Percentiles rank a stretch among this genome's conserved stretches.
phyloP scores from a whole-genome alignment of 2,329 filamentous ascomycete genomes.

The Neonectria coccinea region DNA sequence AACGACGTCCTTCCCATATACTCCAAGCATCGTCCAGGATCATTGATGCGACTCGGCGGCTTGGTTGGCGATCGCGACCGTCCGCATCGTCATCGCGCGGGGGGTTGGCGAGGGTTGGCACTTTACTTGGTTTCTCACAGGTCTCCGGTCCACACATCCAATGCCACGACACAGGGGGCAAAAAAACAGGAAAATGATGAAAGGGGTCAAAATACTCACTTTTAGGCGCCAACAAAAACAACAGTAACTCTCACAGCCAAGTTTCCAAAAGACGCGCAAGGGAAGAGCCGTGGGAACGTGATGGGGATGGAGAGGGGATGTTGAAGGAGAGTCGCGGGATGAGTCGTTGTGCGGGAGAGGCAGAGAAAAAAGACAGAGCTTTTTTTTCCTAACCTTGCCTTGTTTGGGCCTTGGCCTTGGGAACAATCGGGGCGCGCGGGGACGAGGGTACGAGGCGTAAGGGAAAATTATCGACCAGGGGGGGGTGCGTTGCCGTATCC shows the following conservation, averaged over 20 bases:
- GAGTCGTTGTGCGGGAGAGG: conserved; percentile 49
- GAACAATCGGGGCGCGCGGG: conserved; percentile 48
- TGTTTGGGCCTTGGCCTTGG: conserved; percentile 48
- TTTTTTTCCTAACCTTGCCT: conserved; percentile 51
- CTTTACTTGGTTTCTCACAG: conserved; percentile 20
- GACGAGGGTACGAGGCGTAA: conserved; percentile 46
- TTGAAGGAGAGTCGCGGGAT: conserved; percentile 50
- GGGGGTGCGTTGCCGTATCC: conserved; percentile 47
- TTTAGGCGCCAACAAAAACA: conserved; percentile 66
- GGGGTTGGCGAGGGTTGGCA: conserved; percentile 18
- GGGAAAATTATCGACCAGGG: conserved; percentile 49
- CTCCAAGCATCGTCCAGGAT: conserved; percentile 4
- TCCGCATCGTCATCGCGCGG: conserved; percentile 20
- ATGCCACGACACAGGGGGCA: conserved; percentile 37
- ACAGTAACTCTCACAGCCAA: conserved; percentile 58
- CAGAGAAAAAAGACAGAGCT: conserved; percentile 50
- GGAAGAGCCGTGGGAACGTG: conserved; percentile 60
- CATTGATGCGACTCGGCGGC: not conserved
- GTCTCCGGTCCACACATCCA: conserved; percentile 30
- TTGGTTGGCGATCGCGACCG: conserved; percentile 14
- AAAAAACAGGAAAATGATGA: conserved; percentile 29
- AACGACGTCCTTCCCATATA: not conserved
- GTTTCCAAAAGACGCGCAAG: conserved; percentile 59
- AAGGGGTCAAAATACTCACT: conserved; percentile 57
- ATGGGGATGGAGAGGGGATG: conserved; percentile 53